Evolutionary conservation across 805 yeast species (phyloP).

Genomic region (Zygotorulaspora florentina): DNA sequence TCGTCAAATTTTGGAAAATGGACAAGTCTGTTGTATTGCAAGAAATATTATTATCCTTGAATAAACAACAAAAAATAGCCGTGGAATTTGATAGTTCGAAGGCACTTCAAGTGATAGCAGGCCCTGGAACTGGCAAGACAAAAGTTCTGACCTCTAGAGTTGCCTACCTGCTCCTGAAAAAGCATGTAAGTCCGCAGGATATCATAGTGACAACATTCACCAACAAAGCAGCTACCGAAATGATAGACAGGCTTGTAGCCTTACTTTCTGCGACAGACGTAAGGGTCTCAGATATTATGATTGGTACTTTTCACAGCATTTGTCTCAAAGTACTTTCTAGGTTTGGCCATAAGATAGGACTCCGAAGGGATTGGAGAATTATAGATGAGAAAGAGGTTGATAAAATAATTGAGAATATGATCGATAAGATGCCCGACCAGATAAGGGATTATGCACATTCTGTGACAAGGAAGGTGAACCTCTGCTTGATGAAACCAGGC

Average conservation of each 20-base stretch:
- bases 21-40: slow-evolving; percentile 7
- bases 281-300: slow-evolving; percentile 45
- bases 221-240: slow-evolving; percentile 85
- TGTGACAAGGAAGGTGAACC: slow-evolving; percentile 27
- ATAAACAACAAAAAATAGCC: slow-evolving; percentile 44
- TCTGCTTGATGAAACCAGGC: slow-evolving; percentile 26
- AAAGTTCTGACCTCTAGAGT: slow-evolving; percentile 77
- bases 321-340: slow-evolving; percentile 57
- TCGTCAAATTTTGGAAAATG: slow-evolving; percentile 2
- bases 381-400: slow-evolving; percentile 63
- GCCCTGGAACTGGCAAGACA: slow-evolving; percentile 78
- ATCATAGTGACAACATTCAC: slow-evolving; percentile 90
- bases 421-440: slow-evolving; percentile 34
- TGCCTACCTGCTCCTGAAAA: slow-evolving; percentile 55
- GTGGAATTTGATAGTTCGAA: slow-evolving; percentile 40
- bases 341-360: slow-evolving; percentile 51
- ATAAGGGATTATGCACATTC: slow-evolving; percentile 32
- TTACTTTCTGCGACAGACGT: slow-evolving; percentile 33
- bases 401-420: slow-evolving; percentile 33
- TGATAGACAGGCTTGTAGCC: slow-evolving; percentile 56
- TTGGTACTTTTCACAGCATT: slow-evolving; percentile 90
- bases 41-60: slow-evolving; percentile 24
- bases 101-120: slow-evolving; percentile 53
- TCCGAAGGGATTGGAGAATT: slow-evolving; percentile 43
- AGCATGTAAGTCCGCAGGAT: slow-evolving; percentile 51